These are phyloP conservation scores for Chrysanthemum lavandulifolium DNA, from an alignment of 129 eudicot species.

Conservation along the genomic window DNA sequence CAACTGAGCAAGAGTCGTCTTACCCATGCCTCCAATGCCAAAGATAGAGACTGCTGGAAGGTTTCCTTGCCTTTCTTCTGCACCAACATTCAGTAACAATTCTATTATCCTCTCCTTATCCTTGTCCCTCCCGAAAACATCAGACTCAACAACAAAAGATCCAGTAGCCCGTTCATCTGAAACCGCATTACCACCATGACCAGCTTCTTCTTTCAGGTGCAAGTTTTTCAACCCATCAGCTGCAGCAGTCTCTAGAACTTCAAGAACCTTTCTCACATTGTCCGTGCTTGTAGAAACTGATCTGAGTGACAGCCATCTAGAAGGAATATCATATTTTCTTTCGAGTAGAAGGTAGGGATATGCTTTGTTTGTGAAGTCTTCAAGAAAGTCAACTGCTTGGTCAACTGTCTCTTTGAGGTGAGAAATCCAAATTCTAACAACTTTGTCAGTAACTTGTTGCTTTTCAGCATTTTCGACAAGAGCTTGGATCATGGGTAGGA, in stretches of 20 bases:
- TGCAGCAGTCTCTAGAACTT: conserved; percentile 23
- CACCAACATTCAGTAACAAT: conserved; percentile 11
- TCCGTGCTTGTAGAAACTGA: conserved; percentile 13
- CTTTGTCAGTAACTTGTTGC: conserved; percentile 19
- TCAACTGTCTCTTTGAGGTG: conserved; percentile 33
- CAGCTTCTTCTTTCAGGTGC: conserved; percentile 16
- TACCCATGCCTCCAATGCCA: conserved; percentile 45
- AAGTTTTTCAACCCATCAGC: conserved; percentile 17
- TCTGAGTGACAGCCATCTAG: conserved; percentile 2
- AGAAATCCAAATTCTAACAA: conserved; percentile 27
- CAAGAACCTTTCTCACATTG: conserved; percentile 13
- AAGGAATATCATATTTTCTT: conserved; percentile 2
- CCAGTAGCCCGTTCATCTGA: conserved; percentile 24
- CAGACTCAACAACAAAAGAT: conserved; percentile 28
- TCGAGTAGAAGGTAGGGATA: conserved; percentile 16
- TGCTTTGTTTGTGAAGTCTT: conserved; percentile 20
- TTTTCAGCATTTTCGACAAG: conserved; percentile 33
- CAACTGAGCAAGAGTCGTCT: conserved; percentile 40
- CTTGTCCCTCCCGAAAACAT: conserved; percentile 30
- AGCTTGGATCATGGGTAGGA: conserved; percentile 31
- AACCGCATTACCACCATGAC: not conserved
- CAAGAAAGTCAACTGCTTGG: conserved; percentile 34
- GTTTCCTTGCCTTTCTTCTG: conserved; percentile 14
- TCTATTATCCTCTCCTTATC: conserved; percentile 19
- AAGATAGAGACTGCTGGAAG: conserved; percentile 28